Evolutionary conservation across 371 early-diverging fungal genomes (phyloP).

Genomic region (Amoeboaphelidium protococcarum): DNA sequence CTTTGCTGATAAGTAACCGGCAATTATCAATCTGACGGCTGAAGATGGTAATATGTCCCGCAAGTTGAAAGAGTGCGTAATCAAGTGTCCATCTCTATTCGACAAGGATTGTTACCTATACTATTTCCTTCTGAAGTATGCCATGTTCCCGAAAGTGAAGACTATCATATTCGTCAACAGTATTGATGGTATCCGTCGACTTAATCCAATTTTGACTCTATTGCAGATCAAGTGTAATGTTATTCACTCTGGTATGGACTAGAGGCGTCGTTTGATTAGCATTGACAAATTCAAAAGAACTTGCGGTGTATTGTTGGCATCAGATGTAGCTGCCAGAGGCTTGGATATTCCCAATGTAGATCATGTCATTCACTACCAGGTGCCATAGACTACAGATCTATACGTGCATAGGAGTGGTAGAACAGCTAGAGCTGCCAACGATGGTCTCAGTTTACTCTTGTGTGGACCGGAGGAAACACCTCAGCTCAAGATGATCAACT

Average conservation of each 20-base stretch:
- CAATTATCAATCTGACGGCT: too few species aligned
- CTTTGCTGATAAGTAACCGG: too few species aligned
- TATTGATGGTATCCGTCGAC: slow-evolving; percentile 62
- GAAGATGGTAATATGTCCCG: too few species aligned
- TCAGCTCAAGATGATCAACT: slow-evolving; percentile 45
- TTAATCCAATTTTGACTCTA: slow-evolving; percentile 47
- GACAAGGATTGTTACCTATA: too few species aligned
- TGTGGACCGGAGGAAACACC: slow-evolving; percentile 55
- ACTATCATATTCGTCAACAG: slow-evolving; percentile 83
- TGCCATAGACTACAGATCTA: slow-evolving; percentile 47
- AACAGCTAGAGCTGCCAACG: slow-evolving; percentile 39
- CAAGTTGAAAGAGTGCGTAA: too few species aligned
- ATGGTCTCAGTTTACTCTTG: slow-evolving; percentile 54
- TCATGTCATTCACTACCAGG: slow-evolving; percentile 61
- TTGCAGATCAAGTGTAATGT: slow-evolving; percentile 16
- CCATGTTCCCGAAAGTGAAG: slow-evolving; percentile 19
- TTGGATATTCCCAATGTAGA: slow-evolving; percentile 61
- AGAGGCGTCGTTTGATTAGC: slow-evolving; percentile 69
- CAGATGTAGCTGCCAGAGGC: slow-evolving; percentile 76
- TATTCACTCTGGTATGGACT: slow-evolving; percentile 82
- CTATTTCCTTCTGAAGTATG: neutral
- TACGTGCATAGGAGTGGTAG: slow-evolving; percentile 71
- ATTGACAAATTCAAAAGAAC: slow-evolving; percentile 45
- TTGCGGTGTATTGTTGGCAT: slow-evolving; percentile 46
- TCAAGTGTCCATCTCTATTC: too few species aligned